These are phyloP conservation scores for Trichoderma oligosporum DNA, from an alignment of 2,329 filamentous ascomycete species.

Conservation along the genomic window DNA sequence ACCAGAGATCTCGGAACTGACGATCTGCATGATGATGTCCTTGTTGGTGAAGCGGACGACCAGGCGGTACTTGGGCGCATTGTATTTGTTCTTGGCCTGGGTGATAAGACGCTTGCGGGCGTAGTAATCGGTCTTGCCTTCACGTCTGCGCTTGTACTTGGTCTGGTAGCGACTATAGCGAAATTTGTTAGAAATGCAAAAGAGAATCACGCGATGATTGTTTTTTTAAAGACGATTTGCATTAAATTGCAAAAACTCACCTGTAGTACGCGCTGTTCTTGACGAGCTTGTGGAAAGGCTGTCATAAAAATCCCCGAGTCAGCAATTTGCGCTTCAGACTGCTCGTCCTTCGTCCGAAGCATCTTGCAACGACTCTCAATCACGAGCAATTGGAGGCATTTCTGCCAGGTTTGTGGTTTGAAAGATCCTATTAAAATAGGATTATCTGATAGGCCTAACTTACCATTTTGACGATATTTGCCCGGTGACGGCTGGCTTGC, in stretches of 20 bases:
- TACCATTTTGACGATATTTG: conserved; percentile 65
- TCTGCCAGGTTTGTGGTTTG: conserved; percentile 38
- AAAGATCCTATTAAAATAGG: conserved; percentile 19
- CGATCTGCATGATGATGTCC: conserved; percentile 98
- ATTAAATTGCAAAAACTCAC: conserved; percentile 52
- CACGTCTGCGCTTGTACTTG: conserved; percentile 96
- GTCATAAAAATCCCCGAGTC: conserved; percentile 69
- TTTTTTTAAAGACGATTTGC: not conserved
- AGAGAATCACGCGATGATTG: not conserved
- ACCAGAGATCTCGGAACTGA: conserved; percentile 91
- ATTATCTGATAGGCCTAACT: conserved; percentile 48
- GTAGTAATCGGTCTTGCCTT: conserved; percentile 99
- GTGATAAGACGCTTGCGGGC: conserved; percentile 98
- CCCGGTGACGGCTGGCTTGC: conserved; percentile 44
- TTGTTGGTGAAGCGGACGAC: conserved; percentile 99
- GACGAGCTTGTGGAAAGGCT: conserved; percentile 90
- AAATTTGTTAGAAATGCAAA: conserved; percentile 25
- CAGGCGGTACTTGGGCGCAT: conserved; percentile 98
- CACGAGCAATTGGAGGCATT: conserved; percentile 42
- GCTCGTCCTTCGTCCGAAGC: conserved; percentile 73
- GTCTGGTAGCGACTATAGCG: conserved; percentile 87
- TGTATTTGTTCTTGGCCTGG: conserved; percentile 99
- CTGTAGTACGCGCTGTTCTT: conserved; percentile 99
- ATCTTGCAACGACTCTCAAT: conserved; percentile 87
- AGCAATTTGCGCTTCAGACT: conserved; percentile 99